Base-by-base conservation (phyloP, 1,284 basidiomycete genomes). In the Melampsora abietis-canadensis region DNA sequence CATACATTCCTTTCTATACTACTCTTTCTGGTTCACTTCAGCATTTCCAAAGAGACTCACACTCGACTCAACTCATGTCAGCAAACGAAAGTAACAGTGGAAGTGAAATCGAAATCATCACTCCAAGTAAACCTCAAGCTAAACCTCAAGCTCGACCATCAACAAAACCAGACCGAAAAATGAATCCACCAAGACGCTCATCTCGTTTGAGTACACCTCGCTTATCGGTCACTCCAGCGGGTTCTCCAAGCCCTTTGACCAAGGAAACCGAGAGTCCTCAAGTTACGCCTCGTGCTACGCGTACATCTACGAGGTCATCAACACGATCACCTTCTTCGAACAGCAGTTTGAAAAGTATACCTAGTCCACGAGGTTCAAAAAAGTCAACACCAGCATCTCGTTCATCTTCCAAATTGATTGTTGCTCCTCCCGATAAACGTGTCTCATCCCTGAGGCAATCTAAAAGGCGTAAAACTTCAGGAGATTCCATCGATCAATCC, bases 401-500 rank as follows among this genome's bases (percentile, higher is more conserved):
- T 27, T 24, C 51, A n/a, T 57, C 51, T 21, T 27, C 51, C 6
- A 21, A 27, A 27, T 24, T 24, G 51, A 57, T 24, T 57, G 10
- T n/a, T 27, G 51, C 21, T 27, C 21, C 21, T 10, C 4, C 21
- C 51, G 51, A 57, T 21, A 57, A 14, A 21, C 51, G n/a, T 57
- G 27, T 21, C 51, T 21, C 21, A 27, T 21, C 51, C n/a, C 10
- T 17, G 4, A 57, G 21, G 27, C 51, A 57, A 57, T 21, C 51
- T 17, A 57, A 57, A 57, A 57, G 51, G n/a, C 51, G 51, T 27
- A 57, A 57, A 57, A 57, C 51, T 57, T 12, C n/a, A 10, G n/a
- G 51, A 57, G 14, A 19, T n/a, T 24, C 51, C 21, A 57, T 57
- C 51, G 14, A 27, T 57, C 51, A 57, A 21, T 57, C 51, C 10